A percentile compares a stretch with the other conserved stretches of the same genome.
These are phyloP conservation scores for Phytophthora rubi DNA, from an alignment of 352 stramenopile genomes.

Conservation along the genomic window DNA sequence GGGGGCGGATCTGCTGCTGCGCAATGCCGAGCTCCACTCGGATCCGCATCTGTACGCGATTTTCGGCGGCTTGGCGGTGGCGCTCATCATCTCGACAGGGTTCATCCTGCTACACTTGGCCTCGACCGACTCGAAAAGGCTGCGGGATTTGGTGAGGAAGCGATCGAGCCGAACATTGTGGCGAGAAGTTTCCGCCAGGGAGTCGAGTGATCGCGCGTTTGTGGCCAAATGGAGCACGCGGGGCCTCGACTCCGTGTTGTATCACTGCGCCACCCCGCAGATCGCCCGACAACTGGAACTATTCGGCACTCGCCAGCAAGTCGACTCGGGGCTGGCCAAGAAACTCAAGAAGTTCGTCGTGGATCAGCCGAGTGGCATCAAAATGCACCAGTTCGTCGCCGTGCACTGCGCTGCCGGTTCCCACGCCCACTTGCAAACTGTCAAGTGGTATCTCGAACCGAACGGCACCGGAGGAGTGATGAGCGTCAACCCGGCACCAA, in stretches of 20 bases:
- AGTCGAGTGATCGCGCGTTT: slow-evolving; percentile 28
- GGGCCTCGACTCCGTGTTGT: slow-evolving; percentile 29
- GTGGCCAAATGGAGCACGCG: slow-evolving; percentile 35
- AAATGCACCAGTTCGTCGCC: slow-evolving; percentile 33
- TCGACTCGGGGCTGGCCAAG: neutral
- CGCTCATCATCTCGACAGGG: slow-evolving; percentile 31
- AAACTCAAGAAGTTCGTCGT: slow-evolving; percentile 28
- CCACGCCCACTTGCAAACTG: slow-evolving; percentile 24
- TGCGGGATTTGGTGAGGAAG: slow-evolving; percentile 2
- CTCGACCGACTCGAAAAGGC: slow-evolving; percentile 13
- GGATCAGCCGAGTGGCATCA: slow-evolving; percentile 10
- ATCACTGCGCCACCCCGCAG: slow-evolving; percentile 38
- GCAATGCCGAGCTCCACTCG: slow-evolving; percentile 38
- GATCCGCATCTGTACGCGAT: slow-evolving; percentile 54
- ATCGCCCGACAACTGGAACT: slow-evolving; percentile 37
- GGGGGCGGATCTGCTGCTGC: slow-evolving; percentile 26
- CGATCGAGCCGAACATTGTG: slow-evolving; percentile 5
- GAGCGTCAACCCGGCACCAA: slow-evolving; percentile 14
- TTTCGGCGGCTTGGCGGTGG: slow-evolving; percentile 35
- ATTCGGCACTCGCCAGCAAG: slow-evolving; percentile 15
- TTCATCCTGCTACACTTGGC: slow-evolving; percentile 38
- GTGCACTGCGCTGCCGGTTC: slow-evolving; percentile 31
- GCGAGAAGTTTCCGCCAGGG: slow-evolving; percentile 10
- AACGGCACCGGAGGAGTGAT: slow-evolving; percentile 30
- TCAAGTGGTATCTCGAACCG: slow-evolving; percentile 29